A percentile compares a stretch with the other conserved stretches of the same genome.
These are phyloP conservation scores for Bacidia rubella DNA, from an alignment of 495 filamentous ascomycete species.

Conservation along the genomic window DNA sequence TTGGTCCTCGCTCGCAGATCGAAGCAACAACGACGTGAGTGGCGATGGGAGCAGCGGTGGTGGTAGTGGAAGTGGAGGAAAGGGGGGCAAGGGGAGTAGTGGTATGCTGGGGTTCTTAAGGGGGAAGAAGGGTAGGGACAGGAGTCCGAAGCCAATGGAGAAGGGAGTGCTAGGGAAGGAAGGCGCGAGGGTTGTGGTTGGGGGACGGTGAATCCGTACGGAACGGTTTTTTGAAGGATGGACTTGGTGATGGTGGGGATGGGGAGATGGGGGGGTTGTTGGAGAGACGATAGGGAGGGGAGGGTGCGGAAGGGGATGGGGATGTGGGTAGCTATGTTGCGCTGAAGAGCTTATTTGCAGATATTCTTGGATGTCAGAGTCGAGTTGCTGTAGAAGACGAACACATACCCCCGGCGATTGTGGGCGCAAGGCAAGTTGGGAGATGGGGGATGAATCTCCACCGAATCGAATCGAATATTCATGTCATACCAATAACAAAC, in stretches of 20 bases:
- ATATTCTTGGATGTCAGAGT: too few species aligned
- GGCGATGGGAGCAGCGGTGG: constrained; percentile 23
- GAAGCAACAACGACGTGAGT: constrained; percentile 60
- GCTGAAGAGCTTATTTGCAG: too few species aligned
- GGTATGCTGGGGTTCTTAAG: constrained; percentile 85
- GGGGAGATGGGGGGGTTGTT: neutral
- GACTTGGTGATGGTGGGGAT: neutral
- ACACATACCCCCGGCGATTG: too few species aligned
- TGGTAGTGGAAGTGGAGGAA: constrained; percentile 32
- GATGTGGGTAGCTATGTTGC: too few species aligned
- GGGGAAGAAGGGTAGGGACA: constrained; percentile 76
- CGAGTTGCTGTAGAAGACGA: too few species aligned
- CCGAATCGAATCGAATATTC: too few species aligned
- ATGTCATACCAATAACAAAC: too few species aligned
- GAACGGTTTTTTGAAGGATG: too few species aligned
- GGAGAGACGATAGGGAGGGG: too few species aligned
- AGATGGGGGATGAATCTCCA: too few species aligned
- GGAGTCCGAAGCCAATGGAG: constrained; percentile 89
- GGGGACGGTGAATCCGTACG: constrained; percentile 8
- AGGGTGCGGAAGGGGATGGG: too few species aligned
- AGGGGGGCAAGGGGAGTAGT: constrained; percentile 24
- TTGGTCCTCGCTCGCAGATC: constrained; percentile 67
- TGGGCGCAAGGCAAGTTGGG: too few species aligned
- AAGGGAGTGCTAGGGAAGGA: constrained; percentile 90
- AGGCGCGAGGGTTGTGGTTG: constrained; percentile 65